phyloP scores from a whole-genome alignment of 306 rosid species.

The Mimosa bimucronata region DNA sequence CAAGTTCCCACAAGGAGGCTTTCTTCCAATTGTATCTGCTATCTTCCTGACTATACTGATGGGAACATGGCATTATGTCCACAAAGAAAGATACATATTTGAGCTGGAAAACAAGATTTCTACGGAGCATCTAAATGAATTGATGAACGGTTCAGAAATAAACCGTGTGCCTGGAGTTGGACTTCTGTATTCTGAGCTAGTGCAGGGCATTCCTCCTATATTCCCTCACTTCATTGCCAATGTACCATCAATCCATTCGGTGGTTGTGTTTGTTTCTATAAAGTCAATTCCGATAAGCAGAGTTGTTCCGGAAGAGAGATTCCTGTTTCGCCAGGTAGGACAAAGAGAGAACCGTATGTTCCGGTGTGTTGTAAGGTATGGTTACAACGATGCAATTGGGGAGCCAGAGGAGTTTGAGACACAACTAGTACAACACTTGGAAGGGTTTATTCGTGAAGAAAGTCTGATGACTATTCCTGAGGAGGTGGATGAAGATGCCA shows the following conservation, averaged over 20 bases:
- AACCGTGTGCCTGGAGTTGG: slow-evolving; percentile 73
- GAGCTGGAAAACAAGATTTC: slow-evolving; percentile 75
- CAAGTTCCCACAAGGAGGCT: slow-evolving; percentile 78
- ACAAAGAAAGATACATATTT: slow-evolving; percentile 65
- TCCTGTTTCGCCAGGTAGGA: slow-evolving; percentile 68
- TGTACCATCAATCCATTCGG: slow-evolving; percentile 71
- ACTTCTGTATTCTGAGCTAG: slow-evolving; percentile 74
- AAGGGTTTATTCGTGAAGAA: slow-evolving; percentile 53
- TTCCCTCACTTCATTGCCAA: slow-evolving; percentile 66
- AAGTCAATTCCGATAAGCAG: slow-evolving; percentile 68
- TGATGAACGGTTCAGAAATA: slow-evolving; percentile 44
- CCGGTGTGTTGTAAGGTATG: slow-evolving; percentile 80
- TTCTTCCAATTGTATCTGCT: slow-evolving; percentile 62
- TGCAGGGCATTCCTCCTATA: slow-evolving; percentile 85
- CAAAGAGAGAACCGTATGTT: slow-evolving; percentile 63
- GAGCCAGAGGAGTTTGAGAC: slow-evolving; percentile 60
- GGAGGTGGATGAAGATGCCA: slow-evolving; percentile 5
- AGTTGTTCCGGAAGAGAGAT: slow-evolving; percentile 66
- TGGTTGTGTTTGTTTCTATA: slow-evolving; percentile 71
- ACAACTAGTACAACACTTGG: slow-evolving; percentile 59
- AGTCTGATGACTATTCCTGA: slow-evolving; percentile 22
- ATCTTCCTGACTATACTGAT: slow-evolving; percentile 49
- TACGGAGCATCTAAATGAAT: slow-evolving; percentile 47
- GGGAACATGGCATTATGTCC: slow-evolving; percentile 83
- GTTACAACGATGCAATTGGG: slow-evolving; percentile 61